phyloP scores from a whole-genome alignment of 2,329 filamentous ascomycete species.

The Cordyceps farinosa region DNA sequence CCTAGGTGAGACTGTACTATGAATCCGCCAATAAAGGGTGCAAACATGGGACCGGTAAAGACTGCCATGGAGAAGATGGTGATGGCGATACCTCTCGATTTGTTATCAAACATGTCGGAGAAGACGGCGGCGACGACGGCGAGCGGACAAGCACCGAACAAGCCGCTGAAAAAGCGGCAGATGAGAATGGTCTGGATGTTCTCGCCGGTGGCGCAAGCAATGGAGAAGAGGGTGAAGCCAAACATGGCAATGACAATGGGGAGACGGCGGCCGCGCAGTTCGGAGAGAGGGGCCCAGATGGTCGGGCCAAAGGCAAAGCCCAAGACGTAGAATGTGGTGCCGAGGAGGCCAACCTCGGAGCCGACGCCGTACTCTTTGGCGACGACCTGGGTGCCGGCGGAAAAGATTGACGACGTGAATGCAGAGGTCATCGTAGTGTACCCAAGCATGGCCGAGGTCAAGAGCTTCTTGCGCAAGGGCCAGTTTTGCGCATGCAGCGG shows the following conservation, averaged over 20 bases:
- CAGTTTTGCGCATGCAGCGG: conserved; percentile 87
- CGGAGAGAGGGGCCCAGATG: conserved; percentile 70
- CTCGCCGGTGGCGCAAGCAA: conserved; percentile 61
- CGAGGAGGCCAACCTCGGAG: conserved; percentile 59
- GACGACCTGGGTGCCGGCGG: conserved; percentile 57
- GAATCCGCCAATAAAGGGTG: conserved; percentile 67
- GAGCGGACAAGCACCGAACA: conserved; percentile 66
- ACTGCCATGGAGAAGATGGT: conserved; percentile 47
- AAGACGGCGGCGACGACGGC: conserved; percentile 69
- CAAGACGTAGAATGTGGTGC: conserved; percentile 67
- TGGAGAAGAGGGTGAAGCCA: conserved; percentile 66
- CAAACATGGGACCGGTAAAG: conserved; percentile 64
- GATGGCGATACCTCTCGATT: conserved; percentile 50
- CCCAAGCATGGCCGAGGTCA: conserved; percentile 64
- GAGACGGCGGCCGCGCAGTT: conserved; percentile 64
- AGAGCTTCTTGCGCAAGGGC: conserved; percentile 72
- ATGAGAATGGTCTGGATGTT: conserved; percentile 68
- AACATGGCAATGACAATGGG: conserved; percentile 61
- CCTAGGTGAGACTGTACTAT: conserved; percentile 59
- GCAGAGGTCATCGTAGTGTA: conserved; percentile 69
- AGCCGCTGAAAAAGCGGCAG: conserved; percentile 70
- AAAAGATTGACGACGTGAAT: conserved; percentile 75
- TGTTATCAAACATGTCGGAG: conserved; percentile 67
- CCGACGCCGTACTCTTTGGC: conserved; percentile 58
- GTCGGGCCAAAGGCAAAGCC: conserved; percentile 69